Base-by-base conservation (phyloP, 148 eudicot species). In the Chenopodium berlandieri region DNA sequence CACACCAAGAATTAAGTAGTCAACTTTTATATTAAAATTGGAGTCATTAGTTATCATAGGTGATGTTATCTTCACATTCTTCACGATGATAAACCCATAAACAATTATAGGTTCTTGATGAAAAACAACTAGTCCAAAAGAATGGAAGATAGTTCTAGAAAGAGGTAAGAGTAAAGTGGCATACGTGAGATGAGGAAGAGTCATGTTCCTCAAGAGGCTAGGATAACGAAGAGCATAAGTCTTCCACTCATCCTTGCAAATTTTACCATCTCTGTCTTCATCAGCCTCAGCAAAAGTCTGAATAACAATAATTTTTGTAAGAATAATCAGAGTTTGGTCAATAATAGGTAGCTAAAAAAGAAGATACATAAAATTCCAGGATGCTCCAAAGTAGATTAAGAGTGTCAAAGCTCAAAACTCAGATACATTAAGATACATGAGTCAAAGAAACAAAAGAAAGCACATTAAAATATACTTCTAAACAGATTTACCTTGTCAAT, bases 271-370 rank as follows among this genome's bases (percentile, higher is more conserved):
- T 79, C 81, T 52, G 63, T 94, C 97, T 47, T 90, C 82, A 86
- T 96, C 98, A 73, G 95, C 99, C 82, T 94, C 99, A 19, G 79
- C 89, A 88, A 94, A 96, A 31, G 99, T 96, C 99, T 96, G 89
- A 48, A 78, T 65, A 19, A 50, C 14, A 76, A 52, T 27, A 60
- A 40, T 19, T 37, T 30, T 30, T 31, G 32, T 62, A 46, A 78
- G 72, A 62, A 71, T 56, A 58, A 62, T 13, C 7, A 60, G 80
- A 32, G 2, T 54, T 12, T 9, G 22, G 44, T 50, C 66, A 69
- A 17, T n/a, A 40, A 50, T 13, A 75, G 10, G 22, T 25, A 60
- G 48, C 23, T 47, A 58, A 4, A 14, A 82, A 52, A 47, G 80
- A 52, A 66, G 14, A 56, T 56, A 56, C 62, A 17, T 56, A 56